Percentiles rank a stretch among this genome's conserved stretches.
Conservation (phyloP, 352 stramenopile species). For the Phytophthora pisi region DNA sequence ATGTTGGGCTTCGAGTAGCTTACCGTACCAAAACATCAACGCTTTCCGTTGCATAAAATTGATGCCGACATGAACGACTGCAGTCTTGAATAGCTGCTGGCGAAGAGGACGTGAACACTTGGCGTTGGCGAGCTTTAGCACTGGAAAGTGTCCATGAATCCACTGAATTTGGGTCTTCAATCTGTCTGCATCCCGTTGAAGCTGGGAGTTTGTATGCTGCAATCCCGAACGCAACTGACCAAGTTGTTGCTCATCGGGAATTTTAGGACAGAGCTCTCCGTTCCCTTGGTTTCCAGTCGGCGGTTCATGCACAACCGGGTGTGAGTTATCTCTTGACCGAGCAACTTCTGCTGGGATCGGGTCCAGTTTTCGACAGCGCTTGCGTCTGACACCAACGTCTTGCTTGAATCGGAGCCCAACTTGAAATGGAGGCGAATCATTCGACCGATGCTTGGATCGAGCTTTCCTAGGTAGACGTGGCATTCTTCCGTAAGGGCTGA, state of each 20-base stretch:
- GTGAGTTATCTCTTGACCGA: neutral
- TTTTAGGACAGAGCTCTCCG: neutral
- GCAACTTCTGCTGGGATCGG: constrained; percentile 10
- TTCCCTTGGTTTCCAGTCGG: constrained; percentile 18
- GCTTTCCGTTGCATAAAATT: constrained; percentile 29
- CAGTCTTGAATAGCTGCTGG: constrained; percentile 43
- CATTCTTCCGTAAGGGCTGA: constrained; percentile 29
- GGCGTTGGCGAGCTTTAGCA: constrained; percentile 51
- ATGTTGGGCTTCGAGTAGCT: constrained; percentile 35
- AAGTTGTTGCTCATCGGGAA: constrained; percentile 3
- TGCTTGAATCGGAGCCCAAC: neutral
- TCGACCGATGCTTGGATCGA: constrained; percentile 3
- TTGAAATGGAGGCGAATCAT: constrained; percentile 1
- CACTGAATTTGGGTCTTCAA: constrained; percentile 57
- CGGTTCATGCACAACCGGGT: neutral
- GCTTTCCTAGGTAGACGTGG: constrained; percentile 5
- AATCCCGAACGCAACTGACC: constrained; percentile 22
- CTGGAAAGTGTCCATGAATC: constrained; percentile 66
- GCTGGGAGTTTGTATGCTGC: constrained; percentile 10
- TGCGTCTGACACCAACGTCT: constrained; percentile 8
- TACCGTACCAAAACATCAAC: constrained; percentile 36
- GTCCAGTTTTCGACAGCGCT: constrained; percentile 22
- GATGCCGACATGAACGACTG: constrained; percentile 35
- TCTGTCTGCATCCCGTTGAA: constrained; percentile 12
- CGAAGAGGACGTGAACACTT: constrained; percentile 57